phyloP scores from a whole-genome alignment of 331 rosid species.

The Prunus yedoensis region DNA sequence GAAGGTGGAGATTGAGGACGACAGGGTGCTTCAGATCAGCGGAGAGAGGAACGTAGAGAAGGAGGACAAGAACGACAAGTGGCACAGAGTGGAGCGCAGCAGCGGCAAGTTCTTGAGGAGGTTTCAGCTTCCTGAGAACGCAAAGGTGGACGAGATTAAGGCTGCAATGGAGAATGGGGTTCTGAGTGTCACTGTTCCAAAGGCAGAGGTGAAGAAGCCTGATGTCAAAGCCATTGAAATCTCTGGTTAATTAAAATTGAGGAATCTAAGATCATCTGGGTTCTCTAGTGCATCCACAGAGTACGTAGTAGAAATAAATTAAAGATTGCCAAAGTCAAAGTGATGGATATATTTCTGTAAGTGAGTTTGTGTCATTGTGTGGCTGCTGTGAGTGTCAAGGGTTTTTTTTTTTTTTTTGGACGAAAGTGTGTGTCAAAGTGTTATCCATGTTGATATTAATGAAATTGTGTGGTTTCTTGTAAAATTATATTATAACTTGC shows the following conservation, averaged over 20 bases:
- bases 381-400: too few species aligned
- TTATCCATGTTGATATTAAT: too few species aligned
- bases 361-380: too few species aligned
- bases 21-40: slow-evolving; percentile 32
- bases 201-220: slow-evolving; percentile 22
- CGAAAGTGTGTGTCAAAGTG: too few species aligned
- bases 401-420: too few species aligned
- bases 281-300: too few species aligned
- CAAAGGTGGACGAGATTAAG: slow-evolving; percentile 18
- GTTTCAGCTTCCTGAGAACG: slow-evolving; percentile 35
- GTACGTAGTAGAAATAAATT: too few species aligned
- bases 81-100: slow-evolving; percentile 42
- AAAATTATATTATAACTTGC: too few species aligned
- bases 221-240: slow-evolving; percentile 34
- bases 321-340: too few species aligned
- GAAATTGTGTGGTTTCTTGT: too few species aligned
- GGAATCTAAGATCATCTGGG: not conserved
- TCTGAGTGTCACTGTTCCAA: slow-evolving; percentile 30
- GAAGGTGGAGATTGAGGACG: slow-evolving; percentile 37
- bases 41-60: slow-evolving; percentile 39
- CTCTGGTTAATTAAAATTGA: slow-evolving; percentile 10
- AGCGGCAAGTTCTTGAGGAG: slow-evolving; percentile 32
- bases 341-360: too few species aligned
- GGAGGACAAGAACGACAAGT: slow-evolving; percentile 40
- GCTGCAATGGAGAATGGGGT: slow-evolving; percentile 35